Base-by-base conservation (phyloP, 306 rosid species). In the Inga leiocalycina region DNA sequence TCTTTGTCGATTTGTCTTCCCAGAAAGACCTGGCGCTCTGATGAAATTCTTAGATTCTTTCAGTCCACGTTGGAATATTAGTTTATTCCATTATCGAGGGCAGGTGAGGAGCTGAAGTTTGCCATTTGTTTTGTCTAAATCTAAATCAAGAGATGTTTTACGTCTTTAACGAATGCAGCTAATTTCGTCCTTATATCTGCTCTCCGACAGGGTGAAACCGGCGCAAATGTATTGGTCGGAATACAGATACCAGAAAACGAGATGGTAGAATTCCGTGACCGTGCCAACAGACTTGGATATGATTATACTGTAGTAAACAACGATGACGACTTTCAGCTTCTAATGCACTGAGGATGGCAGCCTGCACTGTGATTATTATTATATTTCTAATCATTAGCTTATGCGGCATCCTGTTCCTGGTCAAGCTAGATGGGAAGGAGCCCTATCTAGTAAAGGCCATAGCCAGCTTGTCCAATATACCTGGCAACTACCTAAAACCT, bases 51-150 rank as follows among this genome's bases (percentile, higher is more conserved):
- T 97, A 84, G 97, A 94, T 41, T 74, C 91, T 51, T 89, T 97
- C 77, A 92, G 98, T 85, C 99, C 98, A 4, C 95, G 95, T 62
- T 96, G 99, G 98, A 91, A 97, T 87, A 97, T 97, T 79, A 90
- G 89, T 86, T 83, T 92, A 86, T 94, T 97, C 88, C 97, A 94
- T 80, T 94, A 97, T 56, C 97, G 97, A 56, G 95, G 84, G 9
- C 75, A 90, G 97, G 99, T 96, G 22, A 10, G 85, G 61, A 77
- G 76, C 69, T 61, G 61, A 57, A 41, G 24, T 77, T 61, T 37
- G 41, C 27, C 37, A 44, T 62, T 81, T 24, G 17, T 66, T 52
- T 34, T 24, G 19, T 81, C 72, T 11, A 11, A 66, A 83, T 75
- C 76, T 22, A 7, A 67, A 83, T 71, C 79, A 54, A 8, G 67